Base-by-base conservation (phyloP, 2,329 filamentous ascomycete genomes). In the Alternaria sp. region DNA sequence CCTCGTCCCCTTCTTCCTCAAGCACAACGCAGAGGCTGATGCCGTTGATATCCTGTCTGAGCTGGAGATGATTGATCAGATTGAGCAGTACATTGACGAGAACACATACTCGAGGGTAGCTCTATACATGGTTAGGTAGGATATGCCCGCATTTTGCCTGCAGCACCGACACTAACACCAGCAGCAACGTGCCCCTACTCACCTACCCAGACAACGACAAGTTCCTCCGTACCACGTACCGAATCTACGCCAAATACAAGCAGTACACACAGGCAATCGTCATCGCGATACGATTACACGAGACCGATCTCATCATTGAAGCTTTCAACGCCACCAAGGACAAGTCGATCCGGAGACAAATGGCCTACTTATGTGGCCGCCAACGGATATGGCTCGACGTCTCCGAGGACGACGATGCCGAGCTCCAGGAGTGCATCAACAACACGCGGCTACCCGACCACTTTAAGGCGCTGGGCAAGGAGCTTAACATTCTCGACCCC, bases 171-270 rank as follows among this genome's bases (percentile, higher is more conserved):
- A 59, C 74, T 81, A 62, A 78, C 64, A 50, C 26, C 17, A 17
- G 15, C 57, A 84, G 93, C 85, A 98, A 98, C 92, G 96, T 99
- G 71, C 97, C 96, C 77, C 88, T 99, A 19, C 89, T 99, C 79
- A 97, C 96, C 57, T 98, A 97, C 77, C 96, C 96, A 46, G 96
- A 99, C 81, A 97, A 99, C 81, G 93, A 97, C 78, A 90, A 92
- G 74, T 98, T 99, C 82, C 90, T 99, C 64, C 90, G 89, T 69
- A 97, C 95, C 8, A 94, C 95, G 51, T 96, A 98, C 83, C 88
- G 90, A 68, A 96, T 99, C 77, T 99, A 99, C 83, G 90, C 93
- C 73, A 87, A 92, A 72, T 97, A 97, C 85, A 92, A 96, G 75
- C 93, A 97, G 79, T 90, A 94, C 72, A 91, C 95, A 4, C 94